Base-by-base conservation (phyloP, 2,329 filamentous ascomycete genomes). In the Epichloe bromicola region DNA sequence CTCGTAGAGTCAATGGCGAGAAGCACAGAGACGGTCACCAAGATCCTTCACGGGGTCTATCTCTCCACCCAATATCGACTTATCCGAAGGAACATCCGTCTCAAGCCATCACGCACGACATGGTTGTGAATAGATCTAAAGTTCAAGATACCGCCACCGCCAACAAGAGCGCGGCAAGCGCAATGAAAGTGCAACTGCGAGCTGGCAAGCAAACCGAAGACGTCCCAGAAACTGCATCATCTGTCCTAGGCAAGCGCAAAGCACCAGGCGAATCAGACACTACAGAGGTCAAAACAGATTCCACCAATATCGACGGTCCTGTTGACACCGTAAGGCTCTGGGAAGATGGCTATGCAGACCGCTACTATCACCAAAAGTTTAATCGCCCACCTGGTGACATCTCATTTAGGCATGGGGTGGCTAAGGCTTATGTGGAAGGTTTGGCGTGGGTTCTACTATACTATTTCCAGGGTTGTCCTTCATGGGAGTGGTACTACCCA, bases 401-500 rank as follows among this genome's bases (percentile, higher is more conserved):
- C 46, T 86, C 82, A 48, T 97, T 97, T 67, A 86, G 91, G 50
- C 85, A 90, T 66, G 80, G 88, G 62, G 94, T 98, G 51, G 93
- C 86, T 37, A 80, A 82, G 50, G 81, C 87, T n/a, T 98, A 98
- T 65, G 89, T 91, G 12, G 89, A 97, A 71, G 93, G 93, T 37
- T 77, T 98, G 10, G 86, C 86, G 20, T 98, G 94, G 93, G 93
- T 98, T 39, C 73, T 98, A 48, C 75, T 90, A 37, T 98, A 98
- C 69, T 98, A 98, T 66, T 95, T 96, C 67, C 93, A 98, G 67
- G 93, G 93, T 26, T 98, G 93, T 61, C 89, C 93, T 20, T 96
- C 89, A 0, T 98, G 94, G 93, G 94, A 91, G 49, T 98, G 93
- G 93, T 98, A 93, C 66, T 98, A 96, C 63, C 93, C 93, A 0